Evolutionary conservation across 768 basidiomycete genomes (phyloP).

Genomic region (Heimioporus sp.): DNA sequence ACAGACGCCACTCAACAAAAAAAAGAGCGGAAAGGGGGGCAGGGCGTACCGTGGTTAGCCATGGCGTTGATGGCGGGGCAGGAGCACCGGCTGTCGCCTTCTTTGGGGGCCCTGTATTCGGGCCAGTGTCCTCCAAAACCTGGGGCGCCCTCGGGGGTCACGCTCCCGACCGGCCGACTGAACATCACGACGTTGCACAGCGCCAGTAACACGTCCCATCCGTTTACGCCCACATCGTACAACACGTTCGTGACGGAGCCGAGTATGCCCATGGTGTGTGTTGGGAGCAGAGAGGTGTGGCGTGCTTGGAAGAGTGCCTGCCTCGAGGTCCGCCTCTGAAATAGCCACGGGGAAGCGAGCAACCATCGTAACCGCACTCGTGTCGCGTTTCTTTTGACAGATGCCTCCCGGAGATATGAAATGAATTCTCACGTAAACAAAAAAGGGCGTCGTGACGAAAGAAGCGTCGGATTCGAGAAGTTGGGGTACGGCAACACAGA

Average conservation of each 20-base stretch:
- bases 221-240: constrained; percentile 7
- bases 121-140: constrained; percentile 73
- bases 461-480: too few relatives aligned
- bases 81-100: constrained; percentile 67
- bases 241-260: constrained; percentile 5
- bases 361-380: too few relatives aligned
- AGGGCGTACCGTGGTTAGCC: constrained; percentile 73
- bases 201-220: constrained; percentile 21
- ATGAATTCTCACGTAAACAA: too few relatives aligned
- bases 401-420: too few relatives aligned
- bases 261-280: constrained; percentile 13
- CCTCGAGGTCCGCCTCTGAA: too few relatives aligned
- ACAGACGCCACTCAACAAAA: too few relatives aligned
- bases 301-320: too few relatives aligned
- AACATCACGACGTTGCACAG: constrained; percentile 17
- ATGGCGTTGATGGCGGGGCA: constrained; percentile 79
- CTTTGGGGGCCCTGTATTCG: constrained; percentile 53
- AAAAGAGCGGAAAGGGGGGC: not conserved
- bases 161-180: constrained; percentile 42
- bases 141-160: constrained; percentile 53
- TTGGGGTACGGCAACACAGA: too few relatives aligned
- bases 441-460: too few relatives aligned
- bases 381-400: too few relatives aligned
- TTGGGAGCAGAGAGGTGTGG: too few relatives aligned
- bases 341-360: too few relatives aligned